Evolutionary conservation across 177 flowering plant genomes (phyloP).

Genomic region (Vitis hybrid): DNA sequence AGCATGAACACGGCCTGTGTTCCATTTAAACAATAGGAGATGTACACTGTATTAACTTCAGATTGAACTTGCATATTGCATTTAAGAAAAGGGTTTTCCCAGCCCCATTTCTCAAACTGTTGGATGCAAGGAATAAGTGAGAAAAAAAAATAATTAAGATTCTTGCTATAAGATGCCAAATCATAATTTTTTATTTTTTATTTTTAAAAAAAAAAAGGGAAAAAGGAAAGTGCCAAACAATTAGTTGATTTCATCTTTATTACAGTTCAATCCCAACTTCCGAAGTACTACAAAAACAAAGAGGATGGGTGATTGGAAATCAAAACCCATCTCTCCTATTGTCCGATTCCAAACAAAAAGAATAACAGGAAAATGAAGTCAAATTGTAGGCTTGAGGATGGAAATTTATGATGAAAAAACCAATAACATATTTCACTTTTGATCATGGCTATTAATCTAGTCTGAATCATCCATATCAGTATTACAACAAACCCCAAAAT

Average conservation of each 20-base stretch:
- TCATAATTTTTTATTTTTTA: background rate
- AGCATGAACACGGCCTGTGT: constrained; percentile 88
- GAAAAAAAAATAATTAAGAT: background rate
- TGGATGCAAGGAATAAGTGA: background rate
- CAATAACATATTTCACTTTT: too few relatives aligned
- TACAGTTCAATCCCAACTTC: background rate
- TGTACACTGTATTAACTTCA: background rate
- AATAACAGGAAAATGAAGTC: background rate
- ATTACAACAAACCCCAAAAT: too few relatives aligned
- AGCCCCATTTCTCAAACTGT: background rate
- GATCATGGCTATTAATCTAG: too few relatives aligned
- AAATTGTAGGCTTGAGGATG: background rate
- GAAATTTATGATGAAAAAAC: too few relatives aligned
- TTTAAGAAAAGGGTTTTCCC: background rate
- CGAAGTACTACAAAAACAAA: background rate
- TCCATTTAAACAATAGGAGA: constrained; percentile 1
- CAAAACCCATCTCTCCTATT: background rate
- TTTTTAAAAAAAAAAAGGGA: background rate
- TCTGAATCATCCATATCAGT: too few relatives aligned
- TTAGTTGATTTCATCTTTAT: background rate
- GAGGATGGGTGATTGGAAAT: background rate
- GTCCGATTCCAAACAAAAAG: background rate
- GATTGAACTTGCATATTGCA: background rate
- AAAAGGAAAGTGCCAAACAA: too few relatives aligned
- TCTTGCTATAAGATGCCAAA: background rate